A percentile compares a stretch with the other conserved stretches of the same genome.
Conservation (phyloP, 2,329 filamentous ascomycete genomes). For the Aspergillus proliferans region DNA sequence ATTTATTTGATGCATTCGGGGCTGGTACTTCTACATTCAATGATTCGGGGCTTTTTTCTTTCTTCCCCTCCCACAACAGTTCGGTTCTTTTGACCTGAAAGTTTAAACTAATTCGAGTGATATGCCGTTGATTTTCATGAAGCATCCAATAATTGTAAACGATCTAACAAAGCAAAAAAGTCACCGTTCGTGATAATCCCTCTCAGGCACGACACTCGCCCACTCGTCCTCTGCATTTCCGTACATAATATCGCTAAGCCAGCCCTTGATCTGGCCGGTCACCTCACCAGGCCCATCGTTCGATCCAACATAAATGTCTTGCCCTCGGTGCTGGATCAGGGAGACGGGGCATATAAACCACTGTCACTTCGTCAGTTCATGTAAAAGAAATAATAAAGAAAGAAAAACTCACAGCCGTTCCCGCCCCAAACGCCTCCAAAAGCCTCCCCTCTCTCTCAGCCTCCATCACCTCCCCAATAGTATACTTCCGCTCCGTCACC, state of each 20-base stretch:
- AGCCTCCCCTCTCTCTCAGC: slow-evolving; percentile 65
- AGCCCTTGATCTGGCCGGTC: slow-evolving; percentile 6
- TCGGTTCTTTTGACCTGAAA: too few relatives aligned
- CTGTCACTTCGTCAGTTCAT: not conserved
- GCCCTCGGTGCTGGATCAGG: slow-evolving; percentile 3
- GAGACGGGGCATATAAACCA: slow-evolving; percentile 8
- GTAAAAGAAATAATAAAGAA: not conserved
- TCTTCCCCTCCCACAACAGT: too few relatives aligned
- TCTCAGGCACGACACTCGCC: slow-evolving; percentile 5
- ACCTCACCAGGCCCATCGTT: slow-evolving; percentile 3
- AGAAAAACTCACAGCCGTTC: slow-evolving; percentile 54
- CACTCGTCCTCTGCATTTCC: slow-evolving; percentile 6
- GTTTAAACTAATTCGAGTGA: too few relatives aligned
- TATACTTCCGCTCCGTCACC: slow-evolving; percentile 74
- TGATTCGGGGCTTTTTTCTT: too few relatives aligned
- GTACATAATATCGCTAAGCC: slow-evolving; percentile 10
- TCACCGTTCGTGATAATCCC: too few relatives aligned
- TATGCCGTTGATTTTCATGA: too few relatives aligned
- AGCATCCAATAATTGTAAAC: too few relatives aligned
- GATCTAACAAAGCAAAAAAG: too few relatives aligned
- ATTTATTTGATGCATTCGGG: too few relatives aligned
- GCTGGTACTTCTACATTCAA: too few relatives aligned
- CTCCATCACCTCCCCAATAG: slow-evolving; percentile 65
- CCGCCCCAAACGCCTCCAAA: slow-evolving; percentile 72
- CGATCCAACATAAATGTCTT: not conserved